phyloP scores from a whole-genome alignment of 371 early-diverging fungal genomes.

The Umbelopsis sp. region DNA sequence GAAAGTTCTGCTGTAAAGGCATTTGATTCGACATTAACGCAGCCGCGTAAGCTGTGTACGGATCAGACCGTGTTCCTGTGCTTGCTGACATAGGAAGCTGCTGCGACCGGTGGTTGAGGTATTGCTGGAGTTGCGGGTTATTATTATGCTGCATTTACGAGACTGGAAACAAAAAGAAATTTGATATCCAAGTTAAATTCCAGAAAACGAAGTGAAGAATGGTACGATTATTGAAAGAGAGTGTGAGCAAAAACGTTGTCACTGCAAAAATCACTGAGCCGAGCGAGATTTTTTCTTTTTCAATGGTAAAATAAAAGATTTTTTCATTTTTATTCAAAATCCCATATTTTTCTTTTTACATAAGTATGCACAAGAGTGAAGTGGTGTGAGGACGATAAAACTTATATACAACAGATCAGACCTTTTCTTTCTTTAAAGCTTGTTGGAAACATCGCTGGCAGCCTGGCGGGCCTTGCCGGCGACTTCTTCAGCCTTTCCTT shows the following conservation, averaged over 20 bases:
- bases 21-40: constrained; percentile 20
- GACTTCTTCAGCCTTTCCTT: constrained; percentile 24
- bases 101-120: constrained; percentile 16
- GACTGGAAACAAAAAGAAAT: not conserved
- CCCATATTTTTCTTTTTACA: not conserved
- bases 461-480: constrained; percentile 12
- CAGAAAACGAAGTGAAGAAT: not conserved
- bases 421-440: not conserved
- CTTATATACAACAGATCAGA: not conserved
- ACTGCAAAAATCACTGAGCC: too few relatives aligned
- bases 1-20: constrained; percentile 27
- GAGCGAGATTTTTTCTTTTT: not conserved
- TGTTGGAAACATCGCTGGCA: not conserved
- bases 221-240: not conserved
- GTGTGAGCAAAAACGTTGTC: too few relatives aligned
- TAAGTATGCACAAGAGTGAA: not conserved
- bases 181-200: constrained; percentile 3
- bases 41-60: constrained; percentile 19
- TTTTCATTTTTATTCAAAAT: not conserved
- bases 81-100: constrained; percentile 12
- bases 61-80: constrained; percentile 8
- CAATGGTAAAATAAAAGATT: not conserved
- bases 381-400: too few relatives aligned
- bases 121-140: constrained; percentile 22
- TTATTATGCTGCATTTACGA: constrained; percentile 17